These are phyloP conservation scores for Puccinellia tenuiflora DNA, from an alignment of 176 grass and related monocot genomes.

Conservation along the genomic window DNA sequence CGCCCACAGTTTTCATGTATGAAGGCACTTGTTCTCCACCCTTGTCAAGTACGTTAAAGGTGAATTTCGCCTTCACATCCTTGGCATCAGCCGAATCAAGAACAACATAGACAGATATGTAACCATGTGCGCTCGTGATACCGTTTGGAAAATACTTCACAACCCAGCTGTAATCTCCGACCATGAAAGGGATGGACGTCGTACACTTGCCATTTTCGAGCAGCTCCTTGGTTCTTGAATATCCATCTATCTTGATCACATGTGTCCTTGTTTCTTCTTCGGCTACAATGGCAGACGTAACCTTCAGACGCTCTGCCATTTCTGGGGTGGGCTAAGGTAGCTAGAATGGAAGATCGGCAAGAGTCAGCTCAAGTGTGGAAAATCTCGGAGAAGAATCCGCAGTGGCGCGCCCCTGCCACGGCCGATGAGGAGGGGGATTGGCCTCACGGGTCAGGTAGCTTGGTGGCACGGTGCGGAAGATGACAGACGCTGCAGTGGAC, in stretches of 20 bases:
- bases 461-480: no score
- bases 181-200: background rate
- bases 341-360: no score
- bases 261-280: background rate
- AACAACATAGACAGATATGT: background rate
- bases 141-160: background rate
- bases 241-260: background rate
- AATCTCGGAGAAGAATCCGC: no score
- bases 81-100: background rate
- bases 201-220: background rate
- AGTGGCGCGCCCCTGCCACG: no score
- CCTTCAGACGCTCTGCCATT: background rate
- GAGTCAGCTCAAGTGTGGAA: no score
- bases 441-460: no score
- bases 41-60: background rate
- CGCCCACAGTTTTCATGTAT: background rate
- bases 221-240: background rate
- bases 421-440: no score
- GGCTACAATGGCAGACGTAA: background rate
- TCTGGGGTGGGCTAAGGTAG: background rate
- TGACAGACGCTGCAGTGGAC: no score
- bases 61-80: background rate
- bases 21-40: background rate
- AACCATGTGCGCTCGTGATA: background rate
- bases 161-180: background rate